phyloP scores from a whole-genome alignment of 805 yeast species.

The Ogataea pilisensis region DNA sequence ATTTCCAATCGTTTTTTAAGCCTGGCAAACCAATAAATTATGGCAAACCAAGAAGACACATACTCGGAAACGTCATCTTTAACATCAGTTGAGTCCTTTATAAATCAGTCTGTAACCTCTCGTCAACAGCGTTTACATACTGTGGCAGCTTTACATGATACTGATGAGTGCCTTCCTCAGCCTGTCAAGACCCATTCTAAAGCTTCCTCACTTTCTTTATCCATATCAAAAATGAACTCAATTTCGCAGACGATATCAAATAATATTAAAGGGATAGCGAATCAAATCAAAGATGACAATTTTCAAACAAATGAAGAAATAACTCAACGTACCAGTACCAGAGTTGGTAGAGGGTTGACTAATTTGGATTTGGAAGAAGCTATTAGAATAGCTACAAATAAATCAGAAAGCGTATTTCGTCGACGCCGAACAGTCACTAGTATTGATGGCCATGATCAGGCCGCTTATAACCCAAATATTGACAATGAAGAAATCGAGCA shows the following conservation, averaged over 20 bases:
- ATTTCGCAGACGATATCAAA: conserved; percentile 7
- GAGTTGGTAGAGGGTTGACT: conserved; percentile 17
- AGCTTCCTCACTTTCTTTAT: conserved; percentile 8
- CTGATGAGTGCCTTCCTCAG: not conserved
- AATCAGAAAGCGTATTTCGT: conserved; percentile 6
- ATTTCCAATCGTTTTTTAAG: too few relatives aligned
- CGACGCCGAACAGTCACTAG: not conserved
- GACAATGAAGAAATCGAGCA: too few relatives aligned
- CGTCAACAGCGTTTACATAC: not conserved
- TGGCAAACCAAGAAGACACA: not conserved
- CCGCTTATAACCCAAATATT: too few relatives aligned
- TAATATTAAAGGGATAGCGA: conserved; percentile 13
- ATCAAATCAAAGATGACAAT: conserved; percentile 24
- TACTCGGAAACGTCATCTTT: not conserved
- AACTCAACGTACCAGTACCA: conserved; percentile 7
- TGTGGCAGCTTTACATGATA: not conserved
- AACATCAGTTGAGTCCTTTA: not conserved
- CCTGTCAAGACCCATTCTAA: conserved; percentile 5
- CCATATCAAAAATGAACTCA: conserved; percentile 11
- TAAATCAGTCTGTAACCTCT: not conserved
- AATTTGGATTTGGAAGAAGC: conserved; percentile 25
- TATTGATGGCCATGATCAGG: too few relatives aligned
- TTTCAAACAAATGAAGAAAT: conserved; percentile 13
- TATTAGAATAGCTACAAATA: conserved; percentile 19
- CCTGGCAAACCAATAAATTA: too few relatives aligned